phyloP scores from a whole-genome alignment of 1,284 basidiomycete genomes.

The Entoloma clypeatum region DNA sequence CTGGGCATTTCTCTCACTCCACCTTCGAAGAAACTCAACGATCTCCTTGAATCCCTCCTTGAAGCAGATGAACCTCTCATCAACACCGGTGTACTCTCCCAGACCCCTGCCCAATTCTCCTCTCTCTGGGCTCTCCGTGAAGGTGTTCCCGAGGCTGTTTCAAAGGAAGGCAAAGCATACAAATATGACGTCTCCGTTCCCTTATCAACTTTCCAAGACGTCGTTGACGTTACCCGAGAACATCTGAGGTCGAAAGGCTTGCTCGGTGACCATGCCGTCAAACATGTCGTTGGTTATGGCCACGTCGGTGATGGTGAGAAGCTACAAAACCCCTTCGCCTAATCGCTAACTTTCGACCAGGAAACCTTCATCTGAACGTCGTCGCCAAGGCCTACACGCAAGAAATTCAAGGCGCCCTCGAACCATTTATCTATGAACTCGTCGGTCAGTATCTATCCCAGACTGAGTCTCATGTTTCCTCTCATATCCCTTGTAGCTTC shows the following conservation, averaged over 20 bases:
- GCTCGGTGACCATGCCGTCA: conserved; percentile 68
- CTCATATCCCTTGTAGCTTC: conserved; percentile 39
- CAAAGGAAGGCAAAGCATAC: conserved; percentile 94
- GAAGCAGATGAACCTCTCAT: conserved; percentile 74
- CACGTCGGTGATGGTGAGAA: conserved; percentile 91
- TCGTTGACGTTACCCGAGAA: conserved; percentile 81
- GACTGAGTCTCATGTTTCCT: not conserved
- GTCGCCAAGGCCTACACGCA: conserved; percentile 81
- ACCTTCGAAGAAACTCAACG: conserved; percentile 76
- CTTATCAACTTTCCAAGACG: conserved; percentile 82
- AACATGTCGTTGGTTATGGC: conserved; percentile 88
- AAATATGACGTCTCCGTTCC: conserved; percentile 98
- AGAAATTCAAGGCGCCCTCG: conserved; percentile 84
- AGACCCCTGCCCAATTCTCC: conserved; percentile 87
- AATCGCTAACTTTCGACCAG: conserved; percentile 36
- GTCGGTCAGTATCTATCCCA: conserved; percentile 53
- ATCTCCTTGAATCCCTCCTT: conserved; percentile 79
- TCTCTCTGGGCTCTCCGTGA: conserved; percentile 95
- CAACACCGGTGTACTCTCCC: conserved; percentile 89
- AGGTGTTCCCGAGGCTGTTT: conserved; percentile 88
- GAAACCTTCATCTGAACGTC: conserved; percentile 94
- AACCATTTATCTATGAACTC: conserved; percentile 95
- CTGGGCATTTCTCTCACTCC: conserved; percentile 7
- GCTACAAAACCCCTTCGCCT: conserved; percentile 9
- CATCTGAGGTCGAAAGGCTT: conserved; percentile 75